Percentiles rank a stretch among this genome's conserved stretches.
phyloP scores from a whole-genome alignment of 2,329 filamentous ascomycete species.

The Phyllosticta capitalensis region DNA sequence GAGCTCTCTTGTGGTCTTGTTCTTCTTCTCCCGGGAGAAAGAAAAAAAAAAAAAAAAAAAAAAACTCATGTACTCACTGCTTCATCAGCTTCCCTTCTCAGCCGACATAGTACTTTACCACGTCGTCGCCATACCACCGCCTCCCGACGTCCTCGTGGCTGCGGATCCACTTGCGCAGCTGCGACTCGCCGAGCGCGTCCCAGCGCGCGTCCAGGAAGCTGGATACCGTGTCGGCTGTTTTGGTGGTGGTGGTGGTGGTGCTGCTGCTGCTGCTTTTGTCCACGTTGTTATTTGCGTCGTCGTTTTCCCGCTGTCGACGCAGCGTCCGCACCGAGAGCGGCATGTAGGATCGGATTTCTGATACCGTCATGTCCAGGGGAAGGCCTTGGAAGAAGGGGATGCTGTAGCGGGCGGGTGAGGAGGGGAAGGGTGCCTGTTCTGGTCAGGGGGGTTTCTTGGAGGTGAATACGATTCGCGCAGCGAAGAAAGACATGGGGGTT shows the following conservation, averaged over 20 bases:
- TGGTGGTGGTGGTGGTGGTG: background rate
- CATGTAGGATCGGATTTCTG: conserved; percentile 28
- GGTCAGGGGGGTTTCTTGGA: background rate
- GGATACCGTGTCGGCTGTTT: conserved; percentile 8
- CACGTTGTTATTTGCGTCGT: no score
- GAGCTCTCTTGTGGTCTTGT: no score
- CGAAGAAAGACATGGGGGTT: background rate
- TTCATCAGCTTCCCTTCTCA: background rate
- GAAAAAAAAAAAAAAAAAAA: no score
- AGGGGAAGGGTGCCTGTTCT: background rate
- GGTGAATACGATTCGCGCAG: background rate
- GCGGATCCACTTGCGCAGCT: conserved; percentile 27
- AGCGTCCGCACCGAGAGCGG: conserved; percentile 17
- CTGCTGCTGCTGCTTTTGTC: background rate
- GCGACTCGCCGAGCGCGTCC: conserved; percentile 29
- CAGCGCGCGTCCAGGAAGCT: conserved; percentile 22
- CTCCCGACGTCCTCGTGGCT: conserved; percentile 25
- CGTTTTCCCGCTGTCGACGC: conserved; percentile 9
- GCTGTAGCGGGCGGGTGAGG: conserved; percentile 18
- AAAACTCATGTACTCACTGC: no score
- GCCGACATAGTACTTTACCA: conserved; percentile 1
- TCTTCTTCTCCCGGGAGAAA: no score
- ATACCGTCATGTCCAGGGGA: conserved; percentile 29
- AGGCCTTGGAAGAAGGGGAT: conserved; percentile 32
- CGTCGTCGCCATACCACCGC: conserved; percentile 27